Evolutionary conservation across 345 rosid species (phyloP), one percentile per base, ranked within the genome.

Genomic region (Murraya koenigii): DNA sequence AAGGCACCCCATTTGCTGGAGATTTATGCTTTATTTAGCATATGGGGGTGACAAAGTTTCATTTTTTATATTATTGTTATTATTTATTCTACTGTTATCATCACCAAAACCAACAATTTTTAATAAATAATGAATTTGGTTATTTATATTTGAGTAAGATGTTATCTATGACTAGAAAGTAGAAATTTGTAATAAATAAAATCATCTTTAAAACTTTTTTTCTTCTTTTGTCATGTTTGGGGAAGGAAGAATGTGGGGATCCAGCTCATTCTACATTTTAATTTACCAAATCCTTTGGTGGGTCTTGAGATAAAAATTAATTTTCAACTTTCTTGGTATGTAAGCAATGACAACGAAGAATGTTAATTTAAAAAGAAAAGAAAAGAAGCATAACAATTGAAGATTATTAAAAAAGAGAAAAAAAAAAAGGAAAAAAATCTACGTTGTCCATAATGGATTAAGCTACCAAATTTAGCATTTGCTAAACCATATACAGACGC

Each of bases 1-100:
- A 66, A 74, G 75, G 60, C 74, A 72, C 69, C 83, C 79, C 75
- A 69, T 76, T 79, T 59, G 78, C 71, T 28, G 75, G 58, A 55
- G 66, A 69, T 60, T 79, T 72, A 56, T 62, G 74, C 80, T 33
- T 74, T 36, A 39, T 82, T 76, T 69, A 60, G 52, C 23, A 52
- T 35, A 23, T 64, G 63, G 77, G 80, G 61, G 62, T 77, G 80
- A 62, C 65, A 64, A 76, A 76, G 55, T 61, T 30, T 61, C 8
- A 14, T 32, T 64, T 63, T 20, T 32, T 32, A 63, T 75, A 56
- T 5, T 56, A 23, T n/a, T 30, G 9, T 6, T 32, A 30, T 33
- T 56, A 22, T 44, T 71, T 55, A 28, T 23, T 47, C 4, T 32
- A 23, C 23, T 38, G 54, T 26, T 47, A 13, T 47, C 69, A 47